Evolutionary conservation across 2,329 filamentous ascomycete species (phyloP).

Genomic region (Trichoderma cornu-damae): DNA sequence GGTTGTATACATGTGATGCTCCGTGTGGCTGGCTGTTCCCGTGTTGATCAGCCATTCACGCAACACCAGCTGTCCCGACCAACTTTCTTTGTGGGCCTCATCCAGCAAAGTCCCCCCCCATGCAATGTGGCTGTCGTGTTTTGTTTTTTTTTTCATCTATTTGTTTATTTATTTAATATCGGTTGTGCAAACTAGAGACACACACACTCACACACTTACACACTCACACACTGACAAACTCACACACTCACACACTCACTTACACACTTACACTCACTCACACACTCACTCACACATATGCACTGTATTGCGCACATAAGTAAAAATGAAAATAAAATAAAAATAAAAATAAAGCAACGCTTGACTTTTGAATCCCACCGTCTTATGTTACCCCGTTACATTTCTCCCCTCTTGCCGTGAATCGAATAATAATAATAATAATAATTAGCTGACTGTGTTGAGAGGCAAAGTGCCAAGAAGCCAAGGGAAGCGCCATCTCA

Average conservation of each 20-base stretch:
- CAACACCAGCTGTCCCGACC: constrained; percentile 16
- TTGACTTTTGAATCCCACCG: too few relatives aligned
- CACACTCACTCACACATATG: background rate
- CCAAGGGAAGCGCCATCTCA: background rate
- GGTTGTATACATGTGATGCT: background rate
- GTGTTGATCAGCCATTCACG: constrained; percentile 14
- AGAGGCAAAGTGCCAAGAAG: background rate
- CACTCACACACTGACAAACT: too few relatives aligned
- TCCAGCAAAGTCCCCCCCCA: background rate
- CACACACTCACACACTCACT: too few relatives aligned
- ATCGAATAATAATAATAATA: too few relatives aligned
- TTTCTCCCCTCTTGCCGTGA: background rate
- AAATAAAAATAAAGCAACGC: too few relatives aligned
- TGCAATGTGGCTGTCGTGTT: background rate
- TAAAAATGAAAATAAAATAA: too few relatives aligned
- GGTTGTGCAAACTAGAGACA: background rate
- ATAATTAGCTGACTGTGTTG: constrained; percentile 4
- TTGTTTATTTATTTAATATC: constrained; percentile 9
- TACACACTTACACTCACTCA: background rate
- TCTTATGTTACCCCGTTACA: background rate
- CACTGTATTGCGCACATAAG: too few relatives aligned
- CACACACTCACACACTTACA: background rate
- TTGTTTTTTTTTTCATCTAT: too few relatives aligned
- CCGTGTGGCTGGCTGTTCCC: background rate
- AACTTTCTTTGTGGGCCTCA: background rate